Evolutionary conservation across 345 rosid species (phyloP), one percentile per base, ranked within the genome.

Genomic region (Limnanthes douglasii): DNA sequence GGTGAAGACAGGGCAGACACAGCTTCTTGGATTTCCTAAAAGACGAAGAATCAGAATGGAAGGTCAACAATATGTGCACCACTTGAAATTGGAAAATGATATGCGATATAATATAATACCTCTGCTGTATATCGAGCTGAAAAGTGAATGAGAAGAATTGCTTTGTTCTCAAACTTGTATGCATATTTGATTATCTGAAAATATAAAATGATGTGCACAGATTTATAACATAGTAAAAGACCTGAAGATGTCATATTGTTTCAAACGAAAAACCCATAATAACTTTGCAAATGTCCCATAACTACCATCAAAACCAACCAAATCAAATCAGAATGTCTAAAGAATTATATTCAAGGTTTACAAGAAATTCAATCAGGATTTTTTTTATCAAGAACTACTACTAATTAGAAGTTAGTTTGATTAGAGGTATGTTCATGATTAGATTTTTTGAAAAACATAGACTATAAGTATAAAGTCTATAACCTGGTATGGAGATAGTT

Each of bases 121-220:
- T 77, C 68, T 41, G 51, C 46, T 37, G 61, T 59, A 34, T 90
- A 75, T 24, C 96, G 77, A 56, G 94, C 96, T 25, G 94, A 90
- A 51, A 90, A 84, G 65, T 90, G 96, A 46, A 84, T 79, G 41
- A 90, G 61, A 62, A 90, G 69, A 52, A 90, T 77, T 31, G 96
- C 75, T 65, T 64, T 75, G 57, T 90, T 84, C 52, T 70, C 41
- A 35, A 90, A 77, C 61, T 54, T 72, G 50, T 77, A 69, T 15
- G 96, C 85, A 57, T 56, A 37, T 2, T 57, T 60, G 15, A 70
- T 57, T 39, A 84, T 84, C 98, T 83, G 70, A 48, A 47, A 36
- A 17, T 34, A 22, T 47, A 37, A 49, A 20, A 40, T 30, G 12
- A 16, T 2, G 25, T 20, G 7, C 3, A 33, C 14, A 9, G 18